These are phyloP conservation scores for Pleodorina starrii DNA, from an alignment of 139 green algal genomes.

Conservation along the genomic window DNA sequence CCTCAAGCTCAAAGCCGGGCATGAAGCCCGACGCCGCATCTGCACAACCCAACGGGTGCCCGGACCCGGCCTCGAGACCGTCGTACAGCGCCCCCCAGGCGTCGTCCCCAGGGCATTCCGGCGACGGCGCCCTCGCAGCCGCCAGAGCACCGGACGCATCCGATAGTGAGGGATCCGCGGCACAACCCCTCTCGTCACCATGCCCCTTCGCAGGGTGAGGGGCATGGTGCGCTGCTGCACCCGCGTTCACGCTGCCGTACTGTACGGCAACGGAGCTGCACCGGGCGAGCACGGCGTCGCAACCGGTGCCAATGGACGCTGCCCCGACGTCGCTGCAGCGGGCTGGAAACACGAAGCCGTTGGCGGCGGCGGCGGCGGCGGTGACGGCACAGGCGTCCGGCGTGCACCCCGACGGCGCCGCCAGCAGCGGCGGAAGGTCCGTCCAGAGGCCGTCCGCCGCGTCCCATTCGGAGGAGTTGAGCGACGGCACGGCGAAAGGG, in stretches of 20 bases:
- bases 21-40: too few species aligned
- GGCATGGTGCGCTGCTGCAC: too few species aligned
- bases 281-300: too few species aligned
- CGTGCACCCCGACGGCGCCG: neutral
- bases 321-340: neutral
- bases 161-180: neutral
- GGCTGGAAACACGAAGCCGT: neutral
- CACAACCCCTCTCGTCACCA: too few species aligned
- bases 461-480: neutral
- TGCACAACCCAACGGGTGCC: too few species aligned
- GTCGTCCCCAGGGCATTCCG: neutral
- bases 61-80: too few species aligned
- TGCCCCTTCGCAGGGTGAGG: too few species aligned
- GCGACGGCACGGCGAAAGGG: neutral
- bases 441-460: neutral
- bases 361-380: neutral
- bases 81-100: neutral
- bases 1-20: neutral
- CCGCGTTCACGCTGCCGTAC: neutral
- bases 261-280: conserved; percentile 17
- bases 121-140: neutral
- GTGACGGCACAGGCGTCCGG: neutral
- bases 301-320: too few species aligned
- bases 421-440: neutral
- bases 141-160: neutral